Conservation (phyloP, 805 yeast genomes). For the Suhomyces sp. region DNA sequence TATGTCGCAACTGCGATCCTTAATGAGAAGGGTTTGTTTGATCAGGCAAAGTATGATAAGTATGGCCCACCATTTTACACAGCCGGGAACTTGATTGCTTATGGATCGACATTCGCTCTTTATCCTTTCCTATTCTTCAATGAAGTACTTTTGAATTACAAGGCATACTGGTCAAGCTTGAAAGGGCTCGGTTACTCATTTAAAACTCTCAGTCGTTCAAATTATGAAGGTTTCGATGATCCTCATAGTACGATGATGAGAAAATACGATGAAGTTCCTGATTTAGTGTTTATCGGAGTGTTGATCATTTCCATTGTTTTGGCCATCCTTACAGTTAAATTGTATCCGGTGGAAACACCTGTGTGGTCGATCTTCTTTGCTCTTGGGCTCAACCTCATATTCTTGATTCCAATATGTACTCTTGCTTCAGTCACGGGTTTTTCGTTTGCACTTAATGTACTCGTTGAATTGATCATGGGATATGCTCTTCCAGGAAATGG, state of each 20-base stretch:
- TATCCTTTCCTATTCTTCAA: conserved; percentile 22
- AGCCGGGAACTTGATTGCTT: conserved; percentile 15
- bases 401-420: conserved; percentile 51
- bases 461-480: conserved; percentile 56
- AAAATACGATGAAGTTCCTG: conserved; percentile 23
- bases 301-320: conserved; percentile 15
- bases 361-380: conserved; percentile 59
- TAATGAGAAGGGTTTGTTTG: conserved; percentile 11
- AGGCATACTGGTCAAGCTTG: background rate
- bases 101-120: conserved; percentile 15
- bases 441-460: conserved; percentile 46
- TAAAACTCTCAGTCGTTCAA: conserved; percentile 10
- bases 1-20: conserved; percentile 14
- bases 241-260: conserved; percentile 26
- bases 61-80: conserved; percentile 18
- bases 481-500: conserved; percentile 58
- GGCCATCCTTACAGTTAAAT: conserved; percentile 27
- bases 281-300: conserved; percentile 18
- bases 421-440: conserved; percentile 49
- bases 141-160: conserved; percentile 6
- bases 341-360: conserved; percentile 47
- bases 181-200: conserved; percentile 1
- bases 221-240: conserved; percentile 18
- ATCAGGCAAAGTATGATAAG: conserved; percentile 10
- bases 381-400: conserved; percentile 47